These are phyloP conservation scores for Trichosporon faecale DNA, from an alignment of 1,284 basidiomycete species.

Conservation along the genomic window DNA sequence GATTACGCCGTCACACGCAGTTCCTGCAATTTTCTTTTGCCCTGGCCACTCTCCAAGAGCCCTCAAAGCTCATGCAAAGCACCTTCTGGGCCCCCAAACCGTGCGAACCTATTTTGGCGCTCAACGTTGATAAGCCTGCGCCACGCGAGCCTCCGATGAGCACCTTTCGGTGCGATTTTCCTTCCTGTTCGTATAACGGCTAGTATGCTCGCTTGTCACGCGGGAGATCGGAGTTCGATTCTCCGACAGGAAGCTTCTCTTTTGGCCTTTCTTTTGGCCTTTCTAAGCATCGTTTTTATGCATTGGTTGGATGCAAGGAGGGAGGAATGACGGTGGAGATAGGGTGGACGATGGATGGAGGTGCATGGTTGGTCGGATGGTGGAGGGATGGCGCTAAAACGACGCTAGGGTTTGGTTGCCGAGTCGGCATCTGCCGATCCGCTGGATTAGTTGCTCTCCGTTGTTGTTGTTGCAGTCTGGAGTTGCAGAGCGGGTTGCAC, in stretches of 20 bases:
- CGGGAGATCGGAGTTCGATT: conserved; percentile 5
- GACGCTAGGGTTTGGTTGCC: neutral
- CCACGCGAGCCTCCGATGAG: neutral
- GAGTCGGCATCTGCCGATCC: neutral
- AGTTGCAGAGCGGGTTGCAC: too few species aligned
- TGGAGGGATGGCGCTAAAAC: neutral
- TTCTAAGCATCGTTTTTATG: neutral
- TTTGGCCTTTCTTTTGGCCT: neutral
- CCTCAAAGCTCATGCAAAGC: too few species aligned
- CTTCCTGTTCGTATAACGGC: conserved; percentile 4
- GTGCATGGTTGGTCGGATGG: neutral
- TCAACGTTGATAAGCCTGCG: neutral
- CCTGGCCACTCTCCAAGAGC: too few species aligned
- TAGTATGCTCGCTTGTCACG: conserved; percentile 5
- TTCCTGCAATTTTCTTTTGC: too few species aligned
- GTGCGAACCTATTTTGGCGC: too few species aligned
- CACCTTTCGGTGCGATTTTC: neutral
- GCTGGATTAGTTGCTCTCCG: too few species aligned
- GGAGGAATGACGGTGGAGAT: neutral
- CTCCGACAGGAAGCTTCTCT: conserved; percentile 2
- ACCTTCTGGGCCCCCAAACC: too few species aligned
- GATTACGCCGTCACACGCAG: too few species aligned
- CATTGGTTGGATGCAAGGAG: neutral
- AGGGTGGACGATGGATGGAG: neutral
- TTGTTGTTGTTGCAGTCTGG: too few species aligned